Conservation (phyloP, 768 basidiomycete genomes). For the Auriscalpium orientale region DNA sequence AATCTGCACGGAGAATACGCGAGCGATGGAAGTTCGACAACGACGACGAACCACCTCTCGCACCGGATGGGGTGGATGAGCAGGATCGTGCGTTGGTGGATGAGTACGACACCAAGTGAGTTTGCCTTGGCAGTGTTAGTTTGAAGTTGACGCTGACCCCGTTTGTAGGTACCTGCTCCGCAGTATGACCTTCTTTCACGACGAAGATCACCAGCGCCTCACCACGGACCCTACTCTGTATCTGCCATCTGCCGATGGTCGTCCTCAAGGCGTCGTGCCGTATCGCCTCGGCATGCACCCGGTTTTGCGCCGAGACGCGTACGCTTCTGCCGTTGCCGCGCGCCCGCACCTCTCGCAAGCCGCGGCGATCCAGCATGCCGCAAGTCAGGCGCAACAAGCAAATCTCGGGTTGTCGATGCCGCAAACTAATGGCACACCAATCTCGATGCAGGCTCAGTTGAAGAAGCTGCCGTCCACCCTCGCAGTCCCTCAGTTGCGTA, state of each 20-base stretch:
- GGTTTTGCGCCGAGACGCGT: conserved; percentile 9
- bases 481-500: conserved; percentile 49
- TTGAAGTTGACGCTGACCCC: background rate
- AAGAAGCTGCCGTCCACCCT: conserved; percentile 53
- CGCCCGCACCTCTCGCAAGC: conserved; percentile 12
- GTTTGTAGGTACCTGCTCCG: conserved; percentile 38
- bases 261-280: conserved; percentile 5
- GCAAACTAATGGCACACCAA: conserved; percentile 38
- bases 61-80: conserved; percentile 57
- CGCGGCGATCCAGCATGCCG: conserved; percentile 8
- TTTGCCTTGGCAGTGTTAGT: background rate
- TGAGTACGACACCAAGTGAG: conserved; percentile 53
- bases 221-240: conserved; percentile 15
- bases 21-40: conserved; percentile 66
- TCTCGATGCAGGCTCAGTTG: conserved; percentile 52
- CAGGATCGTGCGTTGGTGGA: conserved; percentile 63
- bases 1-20: conserved; percentile 34
- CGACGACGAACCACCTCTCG: conserved; percentile 51
- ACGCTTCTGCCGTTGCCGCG: conserved; percentile 3
- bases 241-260: conserved; percentile 7
- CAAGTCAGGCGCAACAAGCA: conserved; percentile 6
- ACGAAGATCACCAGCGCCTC: conserved; percentile 12
- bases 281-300: conserved; percentile 12
- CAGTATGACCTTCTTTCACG: conserved; percentile 13
- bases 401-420: conserved; percentile 10